Evolutionary conservation across 2,329 filamentous ascomycete species (phyloP).

Genomic region (Teratosphaeria gauchensis): DNA sequence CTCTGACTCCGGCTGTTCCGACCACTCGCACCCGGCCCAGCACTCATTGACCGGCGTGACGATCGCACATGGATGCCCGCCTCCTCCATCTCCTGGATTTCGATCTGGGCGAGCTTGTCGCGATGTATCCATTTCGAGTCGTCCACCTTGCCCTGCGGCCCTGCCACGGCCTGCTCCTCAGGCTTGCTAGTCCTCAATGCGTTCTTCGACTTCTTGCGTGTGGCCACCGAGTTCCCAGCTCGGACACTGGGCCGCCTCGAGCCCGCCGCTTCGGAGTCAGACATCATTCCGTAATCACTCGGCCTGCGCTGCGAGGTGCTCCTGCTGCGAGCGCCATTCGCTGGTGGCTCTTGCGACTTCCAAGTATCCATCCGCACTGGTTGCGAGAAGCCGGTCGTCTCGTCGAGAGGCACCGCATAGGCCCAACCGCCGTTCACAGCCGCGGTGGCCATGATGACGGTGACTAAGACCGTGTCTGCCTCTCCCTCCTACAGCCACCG

Average conservation of each 20-base stretch:
- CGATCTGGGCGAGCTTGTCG: constrained; percentile 73
- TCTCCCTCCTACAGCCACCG: not conserved
- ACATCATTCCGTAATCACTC: constrained; percentile 9
- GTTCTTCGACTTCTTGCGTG: constrained; percentile 19
- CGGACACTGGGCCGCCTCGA: constrained; percentile 16
- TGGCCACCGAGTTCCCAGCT: constrained; percentile 11
- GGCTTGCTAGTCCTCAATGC: constrained; percentile 12
- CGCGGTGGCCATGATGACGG: constrained; percentile 3
- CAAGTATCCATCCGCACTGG: constrained; percentile 4
- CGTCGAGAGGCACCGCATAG: constrained; percentile 9
- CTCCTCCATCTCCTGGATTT: constrained; percentile 69
- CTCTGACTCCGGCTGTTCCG: constrained; percentile 29
- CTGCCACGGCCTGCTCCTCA: constrained; percentile 1
- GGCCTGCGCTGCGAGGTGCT: constrained; percentile 2
- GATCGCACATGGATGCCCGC: constrained; percentile 56
- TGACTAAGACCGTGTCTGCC: not conserved
- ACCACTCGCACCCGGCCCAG: constrained; percentile 30
- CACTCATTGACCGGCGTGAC: constrained; percentile 43
- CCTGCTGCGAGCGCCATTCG: not conserved
- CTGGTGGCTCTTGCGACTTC: not conserved
- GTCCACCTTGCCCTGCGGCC: constrained; percentile 28
- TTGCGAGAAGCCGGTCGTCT: constrained; percentile 5
- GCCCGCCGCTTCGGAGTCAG: constrained; percentile 17
- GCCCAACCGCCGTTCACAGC: constrained; percentile 4
- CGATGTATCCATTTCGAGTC: constrained; percentile 76